Base-by-base conservation (phyloP, 257 asterid genomes). In the Plantago ovata region DNA sequence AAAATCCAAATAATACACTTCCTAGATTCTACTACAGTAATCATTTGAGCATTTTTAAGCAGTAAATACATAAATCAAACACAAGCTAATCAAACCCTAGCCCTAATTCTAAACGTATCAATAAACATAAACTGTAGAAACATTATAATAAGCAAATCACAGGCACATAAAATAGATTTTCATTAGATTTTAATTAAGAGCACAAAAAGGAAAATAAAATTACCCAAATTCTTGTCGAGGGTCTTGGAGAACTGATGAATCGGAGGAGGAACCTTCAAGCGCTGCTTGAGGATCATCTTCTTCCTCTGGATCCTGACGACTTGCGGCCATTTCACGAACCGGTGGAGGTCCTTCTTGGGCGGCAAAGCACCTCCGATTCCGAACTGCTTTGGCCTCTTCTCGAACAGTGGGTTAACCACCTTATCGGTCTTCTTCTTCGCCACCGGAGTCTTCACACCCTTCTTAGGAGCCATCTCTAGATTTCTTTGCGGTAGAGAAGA, bases 351-450 rank as follows among this genome's bases (percentile, higher is more conserved):
- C 19, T 68, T 78, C 69, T 78, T 78, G 15, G 80, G 80, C 24
- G 80, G 80, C 44, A 77, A 64, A 10, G 80, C 83, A 13, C 83
- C 83, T 19, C 80, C 83, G 44, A 74, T 77, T 1, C 83, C 83
- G 18, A 77, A 77, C 49, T 77, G 80, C 63, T 77, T 77, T 2
- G 77, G 75, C 66, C 83, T 64, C 41, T 78, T 78, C 72, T 78
- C 80, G 20, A 54, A 78, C 4, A 78, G 64, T 2, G 83, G 80
- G 32, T 77, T 77, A 42, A 63, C 75, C 10, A 57, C 71, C 18
- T 70, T 77, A 23, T 60, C 75, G 36, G 24, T 15, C 70, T 73
- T 73, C 63, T 74, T 77, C 80, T 74, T 77, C 1, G 43, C 63
- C 1, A 38, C 66, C 12, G 70, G 57, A 13, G 69, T 48, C 69